Percentiles rank a stretch among this genome's conserved stretches.
These are phyloP conservation scores for Albatrellus ellisii DNA, from an alignment of 768 basidiomycete genomes.

Conservation along the genomic window DNA sequence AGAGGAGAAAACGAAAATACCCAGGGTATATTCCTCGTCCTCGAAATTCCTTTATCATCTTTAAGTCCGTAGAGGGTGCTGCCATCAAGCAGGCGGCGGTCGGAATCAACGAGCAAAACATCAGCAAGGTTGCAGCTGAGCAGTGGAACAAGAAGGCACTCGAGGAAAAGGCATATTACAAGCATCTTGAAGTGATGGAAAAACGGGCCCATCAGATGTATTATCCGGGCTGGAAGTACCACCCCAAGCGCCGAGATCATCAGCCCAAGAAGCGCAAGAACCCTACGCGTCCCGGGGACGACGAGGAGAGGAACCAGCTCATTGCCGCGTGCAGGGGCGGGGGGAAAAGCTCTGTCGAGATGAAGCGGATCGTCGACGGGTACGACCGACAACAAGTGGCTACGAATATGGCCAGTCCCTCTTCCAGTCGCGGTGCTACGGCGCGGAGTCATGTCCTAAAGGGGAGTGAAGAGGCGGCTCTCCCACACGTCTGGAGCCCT, in stretches of 20 bases:
- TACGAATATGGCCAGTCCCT: too few species aligned
- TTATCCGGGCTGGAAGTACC: slow-evolving; percentile 16
- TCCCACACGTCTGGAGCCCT: too few species aligned
- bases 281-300: slow-evolving; percentile 8
- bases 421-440: too few species aligned
- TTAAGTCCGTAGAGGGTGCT: slow-evolving; percentile 17
- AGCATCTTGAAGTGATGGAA: slow-evolving; percentile 12
- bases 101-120: slow-evolving; percentile 13
- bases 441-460: too few species aligned
- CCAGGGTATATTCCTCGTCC: slow-evolving; percentile 14
- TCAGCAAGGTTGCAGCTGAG: slow-evolving; percentile 15
- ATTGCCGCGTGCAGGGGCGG: too few species aligned
- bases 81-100: slow-evolving; percentile 9
- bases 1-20: too few species aligned
- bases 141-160: slow-evolving; percentile 15
- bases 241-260: slow-evolving; percentile 5
- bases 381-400: too few species aligned
- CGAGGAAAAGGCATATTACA: slow-evolving; percentile 14
- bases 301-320: too few species aligned
- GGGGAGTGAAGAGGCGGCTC: too few species aligned
- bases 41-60: slow-evolving; percentile 17
- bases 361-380: too few species aligned
- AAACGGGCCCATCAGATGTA: slow-evolving; percentile 14
- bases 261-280: slow-evolving; percentile 7
- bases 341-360: too few species aligned